Percentiles rank a stretch among this genome's conserved stretches.
phyloP scores from a whole-genome alignment of 805 yeast genomes.

The Lipomyces starkeyi region DNA sequence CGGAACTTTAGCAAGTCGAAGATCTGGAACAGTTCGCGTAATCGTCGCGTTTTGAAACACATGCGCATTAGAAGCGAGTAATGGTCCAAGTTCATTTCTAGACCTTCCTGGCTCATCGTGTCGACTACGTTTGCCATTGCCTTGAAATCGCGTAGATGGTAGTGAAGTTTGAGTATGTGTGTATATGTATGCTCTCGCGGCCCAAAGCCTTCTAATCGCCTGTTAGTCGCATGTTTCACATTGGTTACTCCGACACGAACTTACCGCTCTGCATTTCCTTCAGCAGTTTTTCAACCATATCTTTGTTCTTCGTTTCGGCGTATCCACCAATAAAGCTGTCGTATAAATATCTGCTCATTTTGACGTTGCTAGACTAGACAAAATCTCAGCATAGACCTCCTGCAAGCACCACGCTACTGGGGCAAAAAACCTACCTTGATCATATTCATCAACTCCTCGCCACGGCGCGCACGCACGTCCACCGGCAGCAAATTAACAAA shows the following conservation, averaged over 20 bases:
- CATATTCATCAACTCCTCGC: constrained; percentile 39
- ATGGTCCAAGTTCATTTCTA: constrained; percentile 39
- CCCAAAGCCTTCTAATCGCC: constrained; percentile 22
- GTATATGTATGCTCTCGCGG: constrained; percentile 45
- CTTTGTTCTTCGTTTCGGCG: constrained; percentile 42
- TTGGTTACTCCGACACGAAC: not conserved
- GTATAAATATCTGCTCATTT: constrained; percentile 12
- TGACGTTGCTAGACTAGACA: constrained; percentile 4
- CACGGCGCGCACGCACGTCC: constrained; percentile 36
- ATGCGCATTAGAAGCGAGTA: constrained; percentile 25
- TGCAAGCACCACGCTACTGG: not conserved
- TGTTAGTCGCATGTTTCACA: not conserved
- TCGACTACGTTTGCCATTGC: constrained; percentile 38
- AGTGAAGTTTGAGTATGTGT: constrained; percentile 45
- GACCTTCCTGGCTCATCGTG: constrained; percentile 38
- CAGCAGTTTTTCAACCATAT: constrained; percentile 37
- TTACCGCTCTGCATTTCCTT: constrained; percentile 35
- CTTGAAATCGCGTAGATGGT: constrained; percentile 41
- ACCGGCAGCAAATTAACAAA: constrained; percentile 43
- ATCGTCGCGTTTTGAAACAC: constrained; percentile 47
- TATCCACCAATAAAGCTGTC: constrained; percentile 46
- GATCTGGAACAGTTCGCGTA: constrained; percentile 67
- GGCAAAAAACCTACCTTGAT: constrained; percentile 29
- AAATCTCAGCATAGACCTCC: not conserved
- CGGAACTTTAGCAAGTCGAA: constrained; percentile 88